Base-by-base conservation (phyloP, 768 basidiomycete genomes). In the Mycena latifolia region DNA sequence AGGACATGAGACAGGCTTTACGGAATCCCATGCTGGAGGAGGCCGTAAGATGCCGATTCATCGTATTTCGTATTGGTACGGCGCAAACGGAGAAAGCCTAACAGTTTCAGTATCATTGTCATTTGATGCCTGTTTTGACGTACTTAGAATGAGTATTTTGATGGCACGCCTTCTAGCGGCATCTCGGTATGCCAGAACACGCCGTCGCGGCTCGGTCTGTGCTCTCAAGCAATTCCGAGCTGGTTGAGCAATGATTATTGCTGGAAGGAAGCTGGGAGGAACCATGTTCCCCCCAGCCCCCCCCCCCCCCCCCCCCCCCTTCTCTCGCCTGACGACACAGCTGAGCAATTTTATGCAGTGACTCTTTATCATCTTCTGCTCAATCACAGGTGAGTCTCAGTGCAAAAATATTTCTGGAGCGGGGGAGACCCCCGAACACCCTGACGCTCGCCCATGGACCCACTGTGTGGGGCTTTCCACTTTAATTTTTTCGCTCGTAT, bases 101-200 rank as follows among this genome's bases (percentile, higher is more conserved):
- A 55, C 39, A 17, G 54, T 41, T 55, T 55, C 37, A 55, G 54
- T 55, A 24, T 39, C 54, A 55, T 55, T 55, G 37, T 55, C 54
- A 55, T 55, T 55, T 55, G 54, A n/a, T n/a, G n/a, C n/a, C n/a
- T n/a, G 37, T 39, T 55, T 55, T 55, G 54, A 55, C 54, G 54
- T n/a, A n/a, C n/a, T n/a, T 55, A 55, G 54, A 55, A 55, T 55
- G 54, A 55, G 54, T 55, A 41, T 55, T 55, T 55, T 55, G 54
- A 39, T 55, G 54, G 54, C 37, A 37, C 35, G 54, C 37, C 54
- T 55, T 55, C 54, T 31, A 50, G 54, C 54, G 54, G 54, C 54
- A 55, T 54, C 35, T 55, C 54, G 54, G 54, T n/a, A 54, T 54
- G 33, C 52, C 52, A 37, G 33, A 54, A 22, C 52, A 22, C 24